A percentile compares a stretch with the other conserved stretches of the same genome.
Conservation (phyloP, 805 yeast genomes). For the Candida methanosorbosa region DNA sequence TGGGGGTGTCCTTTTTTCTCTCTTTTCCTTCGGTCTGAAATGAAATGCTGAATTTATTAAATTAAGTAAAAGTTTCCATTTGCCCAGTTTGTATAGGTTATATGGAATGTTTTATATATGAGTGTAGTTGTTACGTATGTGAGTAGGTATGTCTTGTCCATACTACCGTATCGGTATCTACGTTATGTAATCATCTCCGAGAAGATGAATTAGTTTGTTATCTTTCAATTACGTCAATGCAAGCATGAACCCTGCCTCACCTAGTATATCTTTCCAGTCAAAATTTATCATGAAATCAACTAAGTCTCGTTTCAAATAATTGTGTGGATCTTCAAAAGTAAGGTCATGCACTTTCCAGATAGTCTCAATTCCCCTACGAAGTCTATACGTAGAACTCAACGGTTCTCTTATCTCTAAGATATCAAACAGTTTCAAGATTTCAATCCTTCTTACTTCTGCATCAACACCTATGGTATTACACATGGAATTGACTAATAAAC, state of each 20-base stretch:
- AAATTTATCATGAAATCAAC: constrained; percentile 1
- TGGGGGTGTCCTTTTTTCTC: no score
- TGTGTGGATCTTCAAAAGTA: constrained; percentile 4
- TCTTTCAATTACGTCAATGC: constrained; percentile 16
- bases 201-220: no score
- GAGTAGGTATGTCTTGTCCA: no score
- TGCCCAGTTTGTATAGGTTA: no score
- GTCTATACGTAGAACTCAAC: constrained; percentile 12
- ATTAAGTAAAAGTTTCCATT: no score
- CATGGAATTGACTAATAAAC: constrained; percentile 17
- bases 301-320: neutral
- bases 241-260: constrained; percentile 14
- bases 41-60: no score
- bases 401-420: constrained; percentile 20
- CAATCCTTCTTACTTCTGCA: constrained; percentile 10
- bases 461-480: constrained; percentile 7
- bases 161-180: no score
- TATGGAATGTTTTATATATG: neutral
- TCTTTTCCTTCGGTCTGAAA: no score
- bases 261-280: constrained; percentile 22
- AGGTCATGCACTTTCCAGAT: constrained; percentile 23
- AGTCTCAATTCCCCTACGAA: constrained; percentile 16
- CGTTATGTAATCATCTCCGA: no score
- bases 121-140: no score
- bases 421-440: constrained; percentile 12